Evolutionary conservation across 257 asterid species (phyloP), one percentile per base, ranked within the genome.

Genomic region (Solanum habrochaites): DNA sequence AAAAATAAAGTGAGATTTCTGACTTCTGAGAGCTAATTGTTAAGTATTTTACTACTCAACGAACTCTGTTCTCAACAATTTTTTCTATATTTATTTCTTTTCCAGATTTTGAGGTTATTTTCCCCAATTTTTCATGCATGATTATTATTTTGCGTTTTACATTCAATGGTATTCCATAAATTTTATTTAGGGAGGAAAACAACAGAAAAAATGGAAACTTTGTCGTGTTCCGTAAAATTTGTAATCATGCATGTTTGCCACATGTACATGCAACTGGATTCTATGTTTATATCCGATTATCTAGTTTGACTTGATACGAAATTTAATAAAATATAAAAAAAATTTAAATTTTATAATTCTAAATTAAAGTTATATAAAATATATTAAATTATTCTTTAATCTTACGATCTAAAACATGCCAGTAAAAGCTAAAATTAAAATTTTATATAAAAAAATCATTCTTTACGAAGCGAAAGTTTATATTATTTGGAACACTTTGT

Each of bases 331-430:
- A 35, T 35, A 35, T 35, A 5, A 0, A 35, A 35, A 7, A 35
- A 1, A 4, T 35, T 35, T 35, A 1, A 35, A 35, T 35, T 35
- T 35, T 35, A 35, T 35, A 3, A 5, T 35, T 35, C 5, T 35
- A 35, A 35, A 35, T 35, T 35, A 35, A 32, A 32, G 1, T 32
- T 32, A 32, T 32, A 1, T 32, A 0, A 32, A 32, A 32, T 32
- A 32, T 4, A 32, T 32, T 32, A 32, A 32, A 32, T 32, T 32
- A 0, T 3, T 32, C 0, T 32, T 32, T 32, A 32, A 4, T 32
- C 4, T 32, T 32, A 32, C 0, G 0, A 4, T 0, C 0, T 32
- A 0, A 32, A 32, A 32, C 0, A 4, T 32, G 1, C 1, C 1
- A 32, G 35, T 0, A 1, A 32, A 32, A 32, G 4, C 0, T 32